Conservation (phyloP, 306 rosid genomes). For the Vigna radiata region DNA sequence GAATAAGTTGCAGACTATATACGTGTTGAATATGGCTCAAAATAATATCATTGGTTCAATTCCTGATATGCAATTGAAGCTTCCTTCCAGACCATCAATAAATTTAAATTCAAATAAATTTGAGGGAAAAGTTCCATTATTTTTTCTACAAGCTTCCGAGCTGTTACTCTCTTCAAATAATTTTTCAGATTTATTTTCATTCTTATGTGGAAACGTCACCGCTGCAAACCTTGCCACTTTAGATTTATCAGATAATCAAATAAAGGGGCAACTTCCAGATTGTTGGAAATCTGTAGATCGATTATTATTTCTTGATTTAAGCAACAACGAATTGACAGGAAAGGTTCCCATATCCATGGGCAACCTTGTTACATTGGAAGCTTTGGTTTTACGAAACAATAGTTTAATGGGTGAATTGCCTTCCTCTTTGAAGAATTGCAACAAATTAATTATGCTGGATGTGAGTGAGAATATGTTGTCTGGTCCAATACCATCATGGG, state of each 20-base stretch:
- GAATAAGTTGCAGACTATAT: neutral
- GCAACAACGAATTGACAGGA: neutral
- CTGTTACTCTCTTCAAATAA: neutral
- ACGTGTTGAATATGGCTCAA: neutral
- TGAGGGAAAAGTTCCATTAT: neutral
- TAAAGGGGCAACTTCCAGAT: neutral
- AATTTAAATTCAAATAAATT: neutral
- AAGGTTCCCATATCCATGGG: slow-evolving; percentile 28
- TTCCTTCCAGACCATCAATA: neutral
- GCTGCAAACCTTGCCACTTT: neutral
- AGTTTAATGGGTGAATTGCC: slow-evolving; percentile 39
- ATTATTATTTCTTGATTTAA: neutral
- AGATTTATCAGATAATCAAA: neutral
- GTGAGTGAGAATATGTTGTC: slow-evolving; percentile 2
- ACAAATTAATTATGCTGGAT: neutral
- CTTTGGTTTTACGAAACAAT: slow-evolving; percentile 29
- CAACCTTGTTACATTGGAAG: neutral
- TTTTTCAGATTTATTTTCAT: neutral
- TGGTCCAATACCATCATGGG: slow-evolving; percentile 24
- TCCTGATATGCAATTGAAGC: neutral
- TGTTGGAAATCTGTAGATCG: neutral
- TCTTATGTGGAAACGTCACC: neutral
- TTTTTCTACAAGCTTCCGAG: neutral
- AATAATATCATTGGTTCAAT: neutral
- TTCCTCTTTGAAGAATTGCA: slow-evolving; percentile 25